Evolutionary conservation across 495 filamentous ascomycete genomes (phyloP), one percentile per base, ranked within the genome.

Genomic region (Penicillium ochrochloron): DNA sequence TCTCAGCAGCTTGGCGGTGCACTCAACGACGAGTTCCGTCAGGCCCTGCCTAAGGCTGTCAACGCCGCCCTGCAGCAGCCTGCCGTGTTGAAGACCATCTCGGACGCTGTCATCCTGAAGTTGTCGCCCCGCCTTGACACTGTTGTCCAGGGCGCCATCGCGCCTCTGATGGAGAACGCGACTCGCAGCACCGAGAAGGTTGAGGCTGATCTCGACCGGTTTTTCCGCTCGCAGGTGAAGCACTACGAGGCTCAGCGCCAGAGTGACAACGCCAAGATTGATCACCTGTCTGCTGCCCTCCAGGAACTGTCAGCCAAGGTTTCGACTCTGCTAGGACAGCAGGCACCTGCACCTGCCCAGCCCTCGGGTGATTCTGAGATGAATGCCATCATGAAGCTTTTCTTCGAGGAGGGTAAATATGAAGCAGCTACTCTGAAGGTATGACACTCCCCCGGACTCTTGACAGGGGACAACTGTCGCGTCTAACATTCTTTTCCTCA

Each of bases 231-330:
- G 44, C 85, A 89, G 67, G 79, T 92, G 54, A 83, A 84, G 58
- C 81, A 86, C 25, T 81, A 89, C 21, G 90, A 97, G 68, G 71
- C 79, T n/a, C 87, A 89, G 71, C 90, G 87, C 48, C 83, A 86
- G 21, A 81, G 82, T 25, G 93, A 97, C 66, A 82, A 82, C 33
- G 80, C 79, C 35, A 96, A 96, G 81, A 91, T 97, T 62, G 92
- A 97, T 52, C 86, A 94, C 66, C 85, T 99, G 64, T 89, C 89
- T 17, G 78, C 82, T 6, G 83, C 92, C 27, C 89, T 97, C 11
- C 86, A 84, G 37, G 80, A 85, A 48, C 81, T 97, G 60, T 84
- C 89, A 15, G 86, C 90, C 61, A 92, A 88, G 10, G 83, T 98
- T 29, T 82, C 87, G 34, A 80, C 86, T 9, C 88, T 97, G 85